Evolutionary conservation across 768 basidiomycete genomes (phyloP).

Genomic region (Imleria badia): DNA sequence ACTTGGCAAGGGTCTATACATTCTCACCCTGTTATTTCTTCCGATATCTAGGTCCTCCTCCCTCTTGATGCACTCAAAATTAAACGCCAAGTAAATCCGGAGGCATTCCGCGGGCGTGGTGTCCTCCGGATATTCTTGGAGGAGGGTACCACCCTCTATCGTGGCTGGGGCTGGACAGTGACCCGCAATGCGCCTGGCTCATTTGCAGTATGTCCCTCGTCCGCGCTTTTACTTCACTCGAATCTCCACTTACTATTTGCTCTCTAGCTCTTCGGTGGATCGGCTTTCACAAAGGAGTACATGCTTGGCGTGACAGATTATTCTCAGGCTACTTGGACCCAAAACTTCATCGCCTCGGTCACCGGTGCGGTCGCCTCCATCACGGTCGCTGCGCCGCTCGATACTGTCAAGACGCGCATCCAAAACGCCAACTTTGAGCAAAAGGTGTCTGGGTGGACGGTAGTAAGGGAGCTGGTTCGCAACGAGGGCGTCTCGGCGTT

Average conservation of each 20-base stretch:
- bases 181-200: slow-evolving; percentile 95
- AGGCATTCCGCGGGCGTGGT: slow-evolving; percentile 95
- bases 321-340: slow-evolving; percentile 91
- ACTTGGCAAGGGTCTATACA: not conserved
- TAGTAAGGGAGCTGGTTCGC: slow-evolving; percentile 81
- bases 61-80: slow-evolving; percentile 97
- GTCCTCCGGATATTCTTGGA: slow-evolving; percentile 87
- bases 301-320: slow-evolving; percentile 87
- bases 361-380: slow-evolving; percentile 95
- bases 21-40: not conserved
- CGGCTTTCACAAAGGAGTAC: slow-evolving; percentile 93
- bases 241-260: not conserved
- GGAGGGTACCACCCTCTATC: slow-evolving; percentile 89
- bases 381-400: slow-evolving; percentile 93
- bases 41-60: slow-evolving; percentile 66
- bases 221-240: not conserved
- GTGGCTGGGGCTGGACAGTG: slow-evolving; percentile 99
- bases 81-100: slow-evolving; percentile 97
- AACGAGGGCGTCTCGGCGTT: slow-evolving; percentile 83
- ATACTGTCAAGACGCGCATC: slow-evolving; percentile 95
- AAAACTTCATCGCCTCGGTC: slow-evolving; percentile 96
- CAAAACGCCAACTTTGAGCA: slow-evolving; percentile 97
- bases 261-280: slow-evolving; percentile 94
- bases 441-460: slow-evolving; percentile 75
- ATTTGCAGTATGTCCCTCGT: slow-evolving; percentile 73